These are phyloP conservation scores for Pholiota adiposa DNA, from an alignment of 1,284 basidiomycete species.

Conservation along the genomic window DNA sequence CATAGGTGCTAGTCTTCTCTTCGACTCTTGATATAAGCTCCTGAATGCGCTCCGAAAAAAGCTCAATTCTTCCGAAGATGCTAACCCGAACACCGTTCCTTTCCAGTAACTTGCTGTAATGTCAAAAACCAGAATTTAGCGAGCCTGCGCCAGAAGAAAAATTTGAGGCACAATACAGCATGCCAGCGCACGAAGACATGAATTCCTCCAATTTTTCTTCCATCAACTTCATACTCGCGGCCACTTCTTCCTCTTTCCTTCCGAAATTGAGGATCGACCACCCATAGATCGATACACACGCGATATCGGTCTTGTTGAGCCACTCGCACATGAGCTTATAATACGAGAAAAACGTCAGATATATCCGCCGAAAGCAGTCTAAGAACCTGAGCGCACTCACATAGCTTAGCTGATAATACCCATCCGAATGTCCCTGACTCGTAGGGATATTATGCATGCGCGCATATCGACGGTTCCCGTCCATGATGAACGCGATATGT, in stretches of 20 bases:
- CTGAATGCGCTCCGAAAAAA: background rate
- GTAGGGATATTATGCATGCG: background rate
- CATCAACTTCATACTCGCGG: background rate
- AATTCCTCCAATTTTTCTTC: background rate
- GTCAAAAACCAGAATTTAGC: background rate
- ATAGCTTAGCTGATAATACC: background rate
- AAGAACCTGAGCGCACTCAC: no score
- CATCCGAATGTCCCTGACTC: background rate
- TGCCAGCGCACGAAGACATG: background rate
- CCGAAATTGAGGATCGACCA: slow-evolving; percentile 1
- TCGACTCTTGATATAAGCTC: background rate
- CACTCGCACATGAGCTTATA: background rate
- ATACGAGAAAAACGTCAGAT: no score
- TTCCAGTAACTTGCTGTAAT: background rate
- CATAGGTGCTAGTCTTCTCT: background rate
- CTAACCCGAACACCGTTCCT: background rate
- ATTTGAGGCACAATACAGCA: background rate
- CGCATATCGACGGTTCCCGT: background rate
- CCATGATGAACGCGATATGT: background rate
- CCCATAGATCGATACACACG: background rate
- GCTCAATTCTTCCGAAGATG: background rate
- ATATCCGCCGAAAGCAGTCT: no score
- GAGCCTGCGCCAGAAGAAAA: background rate
- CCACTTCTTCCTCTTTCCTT: background rate
- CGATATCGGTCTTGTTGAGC: background rate